Evolutionary conservation across 2,329 filamentous ascomycete species (phyloP).

Genomic region (Penicillium sp.): DNA sequence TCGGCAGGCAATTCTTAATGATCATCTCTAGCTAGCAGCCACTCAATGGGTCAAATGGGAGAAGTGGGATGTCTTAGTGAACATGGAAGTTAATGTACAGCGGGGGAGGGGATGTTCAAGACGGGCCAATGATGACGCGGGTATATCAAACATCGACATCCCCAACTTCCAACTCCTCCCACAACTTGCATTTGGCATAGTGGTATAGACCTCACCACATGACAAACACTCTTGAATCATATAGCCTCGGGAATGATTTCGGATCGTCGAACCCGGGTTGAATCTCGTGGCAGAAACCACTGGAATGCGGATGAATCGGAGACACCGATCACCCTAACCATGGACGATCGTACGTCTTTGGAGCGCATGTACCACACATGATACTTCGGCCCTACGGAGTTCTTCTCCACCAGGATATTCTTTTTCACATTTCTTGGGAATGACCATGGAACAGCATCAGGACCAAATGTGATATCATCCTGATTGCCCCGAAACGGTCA

Average conservation of each 20-base stretch:
- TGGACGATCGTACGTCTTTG: neutral
- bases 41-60: neutral
- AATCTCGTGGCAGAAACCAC: neutral
- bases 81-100: slow-evolving; percentile 4
- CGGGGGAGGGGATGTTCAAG: slow-evolving; percentile 7
- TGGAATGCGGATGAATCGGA: neutral
- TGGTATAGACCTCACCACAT: neutral
- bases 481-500: neutral
- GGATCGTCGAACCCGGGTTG: neutral
- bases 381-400: neutral
- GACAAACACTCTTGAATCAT: neutral
- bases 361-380: neutral
- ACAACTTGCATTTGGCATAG: neutral
- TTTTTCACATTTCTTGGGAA: neutral
- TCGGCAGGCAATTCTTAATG: neutral
- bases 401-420: neutral
- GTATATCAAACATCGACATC: slow-evolving; percentile 28
- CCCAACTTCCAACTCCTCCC: neutral
- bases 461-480: neutral
- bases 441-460: neutral
- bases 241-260: neutral
- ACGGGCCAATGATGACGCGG: slow-evolving; percentile 27
- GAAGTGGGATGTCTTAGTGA: neutral
- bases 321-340: neutral
- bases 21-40: neutral